Percentiles rank a stretch among this genome's conserved stretches.
phyloP scores from a whole-genome alignment of 306 rosid genomes.

The Arachis hypogaea region DNA sequence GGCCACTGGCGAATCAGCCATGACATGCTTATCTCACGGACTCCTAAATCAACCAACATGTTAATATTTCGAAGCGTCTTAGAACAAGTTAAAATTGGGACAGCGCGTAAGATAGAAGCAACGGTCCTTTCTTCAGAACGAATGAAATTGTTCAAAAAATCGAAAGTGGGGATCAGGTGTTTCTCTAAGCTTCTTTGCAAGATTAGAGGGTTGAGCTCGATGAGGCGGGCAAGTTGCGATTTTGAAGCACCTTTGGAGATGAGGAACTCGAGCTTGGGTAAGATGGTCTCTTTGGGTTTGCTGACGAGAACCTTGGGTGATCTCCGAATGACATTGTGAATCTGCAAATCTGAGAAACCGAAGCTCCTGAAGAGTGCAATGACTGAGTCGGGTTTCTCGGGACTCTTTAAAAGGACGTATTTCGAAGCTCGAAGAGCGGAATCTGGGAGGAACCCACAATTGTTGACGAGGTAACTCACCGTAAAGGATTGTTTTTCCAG shows the following conservation, averaged over 20 bases:
- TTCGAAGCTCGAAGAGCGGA: constrained; percentile 36
- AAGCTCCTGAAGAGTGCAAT: no score
- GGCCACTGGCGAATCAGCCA: constrained; percentile 23
- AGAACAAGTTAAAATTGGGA: not conserved
- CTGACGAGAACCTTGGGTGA: not conserved
- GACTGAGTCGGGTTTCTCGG: no score
- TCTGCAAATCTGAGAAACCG: constrained; percentile 13
- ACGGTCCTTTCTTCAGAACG: constrained; percentile 35
- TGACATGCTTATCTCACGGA: constrained; percentile 13
- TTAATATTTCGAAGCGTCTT: not conserved
- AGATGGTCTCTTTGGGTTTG: constrained; percentile 15
- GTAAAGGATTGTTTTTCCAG: constrained; percentile 24
- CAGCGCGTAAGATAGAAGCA: no score
- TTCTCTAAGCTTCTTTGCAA: constrained; percentile 36
- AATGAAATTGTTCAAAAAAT: constrained; percentile 1
- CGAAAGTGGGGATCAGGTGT: no score
- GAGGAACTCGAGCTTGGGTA: constrained; percentile 45
- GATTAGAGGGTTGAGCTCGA: constrained; percentile 1
- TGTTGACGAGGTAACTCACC: constrained; percentile 42
- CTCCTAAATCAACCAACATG: not conserved
- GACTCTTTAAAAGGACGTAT: constrained; percentile 22
- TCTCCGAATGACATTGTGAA: constrained; percentile 10
- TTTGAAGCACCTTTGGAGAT: constrained; percentile 39
- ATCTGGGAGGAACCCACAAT: constrained; percentile 41
- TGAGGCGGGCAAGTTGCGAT: constrained; percentile 14